phyloP scores from a whole-genome alignment of 1,139 yeast species.

The Geotrichum europaeum region DNA sequence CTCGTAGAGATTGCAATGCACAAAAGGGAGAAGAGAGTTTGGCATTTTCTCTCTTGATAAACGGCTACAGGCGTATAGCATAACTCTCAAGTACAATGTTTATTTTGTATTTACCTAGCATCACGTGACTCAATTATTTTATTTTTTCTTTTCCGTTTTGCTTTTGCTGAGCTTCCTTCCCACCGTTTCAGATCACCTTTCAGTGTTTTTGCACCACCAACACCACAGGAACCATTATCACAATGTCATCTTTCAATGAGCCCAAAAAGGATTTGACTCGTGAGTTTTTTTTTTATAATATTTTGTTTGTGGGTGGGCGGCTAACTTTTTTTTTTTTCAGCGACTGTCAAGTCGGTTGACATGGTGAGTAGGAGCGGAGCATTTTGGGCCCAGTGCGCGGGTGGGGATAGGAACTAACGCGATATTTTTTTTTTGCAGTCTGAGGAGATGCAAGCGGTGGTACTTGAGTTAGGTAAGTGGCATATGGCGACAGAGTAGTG shows the following conservation, averaged over 20 bases:
- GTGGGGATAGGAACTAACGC: neutral
- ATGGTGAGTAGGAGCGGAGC: constrained; percentile 20
- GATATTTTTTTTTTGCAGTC: constrained; percentile 20
- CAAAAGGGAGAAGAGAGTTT: neutral
- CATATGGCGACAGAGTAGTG: neutral
- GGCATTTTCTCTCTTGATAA: no score
- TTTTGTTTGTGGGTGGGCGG: neutral
- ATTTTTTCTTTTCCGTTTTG: no score
- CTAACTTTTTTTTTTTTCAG: constrained; percentile 8
- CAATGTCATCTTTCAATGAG: neutral
- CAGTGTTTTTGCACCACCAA: neutral
- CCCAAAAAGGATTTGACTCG: neutral
- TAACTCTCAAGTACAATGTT: no score
- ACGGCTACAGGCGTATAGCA: no score
- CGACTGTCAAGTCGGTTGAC: constrained; percentile 26
- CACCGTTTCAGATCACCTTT: no score
- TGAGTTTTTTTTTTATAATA: neutral
- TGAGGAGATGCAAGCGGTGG: constrained; percentile 32
- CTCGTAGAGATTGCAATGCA: neutral
- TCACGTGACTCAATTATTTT: no score
- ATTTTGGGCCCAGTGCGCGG: neutral
- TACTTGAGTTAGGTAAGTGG: constrained; percentile 30
- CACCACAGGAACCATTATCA: neutral
- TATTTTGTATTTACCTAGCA: no score
- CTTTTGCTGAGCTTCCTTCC: no score